Evolutionary conservation across 108 stramenopile species (phyloP), one percentile per base, ranked within the genome.

Genomic region (Phaeodactylum tricornutum): DNA sequence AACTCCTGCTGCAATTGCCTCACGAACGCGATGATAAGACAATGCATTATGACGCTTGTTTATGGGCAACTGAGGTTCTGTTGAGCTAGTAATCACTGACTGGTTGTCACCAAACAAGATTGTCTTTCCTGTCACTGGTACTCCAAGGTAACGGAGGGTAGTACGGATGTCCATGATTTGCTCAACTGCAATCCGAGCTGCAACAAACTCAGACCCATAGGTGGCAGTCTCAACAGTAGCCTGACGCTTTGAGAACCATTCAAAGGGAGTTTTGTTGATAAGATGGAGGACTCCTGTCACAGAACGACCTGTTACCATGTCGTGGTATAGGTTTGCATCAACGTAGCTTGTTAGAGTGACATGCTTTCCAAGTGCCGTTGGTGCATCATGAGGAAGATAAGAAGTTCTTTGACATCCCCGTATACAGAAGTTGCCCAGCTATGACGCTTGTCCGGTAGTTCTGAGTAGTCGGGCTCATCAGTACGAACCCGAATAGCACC

Each of bases 141-240:
- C 29, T 15, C 48, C 48, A 2, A 49, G 20, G 22, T 45, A 45
- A 21, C 44, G 44, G 17, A 55, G n/a, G 23, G 61, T 66, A 50
- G 56, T 50, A 0, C 65, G 36, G 4, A 73, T 32, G 0, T 40
- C 60, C 0, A 41, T 3, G 17, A 62, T 43, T 9, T 56, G 16
- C 5, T 75, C 68, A 0, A 27, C 30, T 14, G 37, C 53, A 30
- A 56, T 57, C 33, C 47, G 22, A 39, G 64, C 54, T 14, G 68
- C 59, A 15, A 66, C 52, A 15, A 70, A 50, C 44, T 74, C 64
- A 5, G 54, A 56, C 0, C 67, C 63, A 47, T 48, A 74, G 3
- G 60, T 66, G 8, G 50, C 34, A 12, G 67, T 55, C 41, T 69
- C 67, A 25, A 52, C 54, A 0, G 62, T 67, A 43, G 55, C 55